Base-by-base conservation (phyloP, 192 early-diverging fungal genomes). In the Backusella tuberculispora region DNA sequence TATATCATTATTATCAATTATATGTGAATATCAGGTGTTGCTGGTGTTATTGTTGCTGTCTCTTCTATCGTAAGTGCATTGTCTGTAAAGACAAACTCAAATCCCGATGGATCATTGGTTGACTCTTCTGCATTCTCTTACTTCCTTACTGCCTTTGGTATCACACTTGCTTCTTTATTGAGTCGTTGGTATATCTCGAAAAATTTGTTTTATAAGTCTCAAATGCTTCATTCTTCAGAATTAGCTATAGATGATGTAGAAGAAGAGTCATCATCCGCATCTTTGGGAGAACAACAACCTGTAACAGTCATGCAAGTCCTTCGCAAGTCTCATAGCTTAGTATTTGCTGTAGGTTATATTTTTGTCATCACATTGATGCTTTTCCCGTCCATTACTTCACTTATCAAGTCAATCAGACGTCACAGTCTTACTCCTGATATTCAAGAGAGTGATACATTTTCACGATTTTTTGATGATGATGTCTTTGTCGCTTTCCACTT, bases 401-500 rank as follows among this genome's bases (percentile, higher is more conserved):
- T 90, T 29, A 88, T 94, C 53, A 85, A 88, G 53, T 88, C 89
- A 40, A 75, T 79, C 29, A 45, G 19, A 13, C 9, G 38, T 19
- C 7, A 60, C 46, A 72, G 12, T 13, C 53, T 19, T 10, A 26
- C 8, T 0, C 53, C 21, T 4, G 26, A 24, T 24, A 4, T 60
- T 26, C 21, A 8, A 60, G 12, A 60, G 5, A 24, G 4, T n/a
- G 53, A 60, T 26, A 60, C 9, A 10, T 60, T 60, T 60, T 60
- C 53, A 63, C 80, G 80, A 78, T 74, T 81, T 79, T 38, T 84
- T 78, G 65, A 86, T 71, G 87, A 85, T 47, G 85, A 87, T 69
- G 71, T 89, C 38, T 91, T 92, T 83, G 87, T 92, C 34, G 86
- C 91, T 2, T 81, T 93, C 50, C 92, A 93, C 63, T 95, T 94